phyloP scores from a whole-genome alignment of 495 filamentous ascomycete species.

The Pseudotulostoma volvatum region DNA sequence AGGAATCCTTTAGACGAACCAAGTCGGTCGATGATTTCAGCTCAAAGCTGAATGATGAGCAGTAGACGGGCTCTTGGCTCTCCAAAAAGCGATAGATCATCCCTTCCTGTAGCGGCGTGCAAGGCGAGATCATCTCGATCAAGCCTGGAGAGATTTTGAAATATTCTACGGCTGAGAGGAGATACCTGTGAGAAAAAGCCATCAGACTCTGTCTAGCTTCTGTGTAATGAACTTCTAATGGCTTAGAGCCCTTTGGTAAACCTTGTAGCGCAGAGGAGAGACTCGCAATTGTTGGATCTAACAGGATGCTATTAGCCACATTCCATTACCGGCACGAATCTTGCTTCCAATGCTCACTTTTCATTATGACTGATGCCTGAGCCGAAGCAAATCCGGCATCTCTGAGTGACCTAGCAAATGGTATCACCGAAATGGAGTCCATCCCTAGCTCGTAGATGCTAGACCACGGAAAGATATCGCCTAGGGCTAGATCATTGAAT shows the following conservation, averaged over 20 bases:
- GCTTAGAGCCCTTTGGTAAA: slow-evolving; percentile 2
- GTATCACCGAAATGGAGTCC: slow-evolving; percentile 66
- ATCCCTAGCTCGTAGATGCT: slow-evolving; percentile 70
- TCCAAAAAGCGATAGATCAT: slow-evolving; percentile 55
- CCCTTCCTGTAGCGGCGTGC: slow-evolving; percentile 64
- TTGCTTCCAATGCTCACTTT: slow-evolving; percentile 33
- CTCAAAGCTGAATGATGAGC: slow-evolving; percentile 48
- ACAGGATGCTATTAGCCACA: too few species aligned
- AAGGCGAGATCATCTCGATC: slow-evolving; percentile 58
- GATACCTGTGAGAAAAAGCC: slow-evolving; percentile 39
- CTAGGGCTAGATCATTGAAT: slow-evolving; percentile 25
- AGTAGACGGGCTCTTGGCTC: slow-evolving; percentile 42
- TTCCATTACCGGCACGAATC: too few species aligned
- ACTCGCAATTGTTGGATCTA: slow-evolving; percentile 35
- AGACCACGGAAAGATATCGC: slow-evolving; percentile 33
- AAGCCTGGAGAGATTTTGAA: slow-evolving; percentile 26
- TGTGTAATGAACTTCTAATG: slow-evolving; percentile 17
- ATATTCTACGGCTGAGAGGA: slow-evolving; percentile 26
- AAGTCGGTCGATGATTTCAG: slow-evolving; percentile 27
- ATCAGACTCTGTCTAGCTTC: slow-evolving; percentile 37
- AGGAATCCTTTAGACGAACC: slow-evolving; percentile 30
- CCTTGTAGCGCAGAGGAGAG: slow-evolving; percentile 29
- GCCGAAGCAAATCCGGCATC: slow-evolving; percentile 37
- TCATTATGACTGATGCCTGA: slow-evolving; percentile 47
- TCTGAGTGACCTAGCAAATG: slow-evolving; percentile 38